phyloP scores from a whole-genome alignment of 345 rosid genomes.

The Citrus medica region DNA sequence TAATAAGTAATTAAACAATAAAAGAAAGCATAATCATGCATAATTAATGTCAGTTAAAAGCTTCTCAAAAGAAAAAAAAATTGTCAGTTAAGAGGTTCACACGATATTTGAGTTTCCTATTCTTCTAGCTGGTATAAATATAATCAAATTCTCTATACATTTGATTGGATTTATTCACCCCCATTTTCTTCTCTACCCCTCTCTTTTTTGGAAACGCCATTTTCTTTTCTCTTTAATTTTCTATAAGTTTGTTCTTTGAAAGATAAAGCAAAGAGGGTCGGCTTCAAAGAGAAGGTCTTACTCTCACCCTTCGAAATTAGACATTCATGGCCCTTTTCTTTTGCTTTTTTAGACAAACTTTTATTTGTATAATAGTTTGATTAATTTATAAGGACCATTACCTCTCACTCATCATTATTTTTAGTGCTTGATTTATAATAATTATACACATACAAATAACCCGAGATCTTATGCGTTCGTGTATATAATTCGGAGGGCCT shows the following conservation, averaged over 20 bases:
- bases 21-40: not conserved
- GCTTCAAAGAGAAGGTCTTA: not conserved
- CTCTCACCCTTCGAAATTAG: not conserved
- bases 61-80: too few relatives aligned
- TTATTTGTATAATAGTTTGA: too few relatives aligned
- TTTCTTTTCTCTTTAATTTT: too few relatives aligned
- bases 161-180: too few relatives aligned
- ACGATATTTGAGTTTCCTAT: not conserved
- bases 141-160: not conserved
- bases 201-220: too few relatives aligned
- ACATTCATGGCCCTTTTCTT: not conserved
- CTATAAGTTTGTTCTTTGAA: not conserved
- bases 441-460: not conserved
- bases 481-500: not conserved
- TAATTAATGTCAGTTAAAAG: too few relatives aligned
- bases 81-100: not conserved
- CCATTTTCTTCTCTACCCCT: too few relatives aligned
- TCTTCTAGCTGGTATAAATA: not conserved
- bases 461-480: not conserved
- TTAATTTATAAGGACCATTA: not conserved
- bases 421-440: not conserved
- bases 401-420: not conserved
- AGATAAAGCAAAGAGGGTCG: not conserved
- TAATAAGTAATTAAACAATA: not conserved
- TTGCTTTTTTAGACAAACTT: not conserved